A percentile compares a stretch with the other conserved stretches of the same genome.
phyloP scores from a whole-genome alignment of 192 early-diverging fungal species.

The Jimgerdemannia lactiflua region DNA sequence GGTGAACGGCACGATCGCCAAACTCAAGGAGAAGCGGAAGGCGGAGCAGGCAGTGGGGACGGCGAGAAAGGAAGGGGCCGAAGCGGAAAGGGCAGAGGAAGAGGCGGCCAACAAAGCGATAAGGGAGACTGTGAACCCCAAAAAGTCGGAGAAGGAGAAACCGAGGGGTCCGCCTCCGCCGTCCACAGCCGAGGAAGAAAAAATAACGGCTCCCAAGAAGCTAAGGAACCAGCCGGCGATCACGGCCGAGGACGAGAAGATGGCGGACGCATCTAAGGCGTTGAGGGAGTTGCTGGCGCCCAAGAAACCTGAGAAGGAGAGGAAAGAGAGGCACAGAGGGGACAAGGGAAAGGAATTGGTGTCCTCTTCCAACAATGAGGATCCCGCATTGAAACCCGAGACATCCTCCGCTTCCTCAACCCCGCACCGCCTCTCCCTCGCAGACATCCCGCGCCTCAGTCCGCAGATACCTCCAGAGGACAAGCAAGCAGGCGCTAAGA shows the following conservation, averaged over 20 bases:
- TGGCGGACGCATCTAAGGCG: conserved; percentile 5
- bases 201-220: conserved; percentile 9
- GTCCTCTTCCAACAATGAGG: background rate
- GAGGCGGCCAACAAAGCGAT: too few species aligned
- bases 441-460: background rate
- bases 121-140: too few species aligned
- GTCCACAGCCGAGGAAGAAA: background rate
- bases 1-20: conserved; percentile 22
- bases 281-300: conserved; percentile 17
- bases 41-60: conserved; percentile 18
- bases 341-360: background rate
- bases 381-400: background rate
- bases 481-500: background rate
- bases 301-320: conserved; percentile 1
- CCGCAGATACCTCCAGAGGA: conserved; percentile 1
- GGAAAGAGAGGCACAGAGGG: background rate
- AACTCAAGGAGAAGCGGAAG: conserved; percentile 18
- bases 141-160: too few species aligned
- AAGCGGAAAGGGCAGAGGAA: background rate
- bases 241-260: background rate
- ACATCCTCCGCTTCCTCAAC: conserved; percentile 2
- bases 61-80: conserved; percentile 8
- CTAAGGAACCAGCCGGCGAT: background rate
- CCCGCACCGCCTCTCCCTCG: background rate
- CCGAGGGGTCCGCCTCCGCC: too few species aligned